Evolutionary conservation across 2,329 filamentous ascomycete genomes (phyloP).

Genomic region (Acephala macrosclerotiorum): DNA sequence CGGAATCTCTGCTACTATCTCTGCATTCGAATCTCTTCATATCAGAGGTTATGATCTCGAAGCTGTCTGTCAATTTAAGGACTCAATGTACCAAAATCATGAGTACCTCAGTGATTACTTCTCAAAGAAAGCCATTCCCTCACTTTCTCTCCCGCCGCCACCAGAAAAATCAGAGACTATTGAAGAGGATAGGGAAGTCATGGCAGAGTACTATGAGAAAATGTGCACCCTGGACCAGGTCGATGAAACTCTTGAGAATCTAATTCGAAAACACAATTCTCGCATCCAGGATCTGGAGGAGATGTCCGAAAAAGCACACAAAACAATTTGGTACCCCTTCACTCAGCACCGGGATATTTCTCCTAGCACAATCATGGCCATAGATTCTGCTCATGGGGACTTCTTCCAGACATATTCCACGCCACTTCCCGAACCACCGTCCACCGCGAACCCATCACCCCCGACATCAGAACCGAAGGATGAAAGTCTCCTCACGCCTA

Average conservation of each 20-base stretch:
- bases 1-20: slow-evolving; percentile 82
- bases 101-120: slow-evolving; percentile 75
- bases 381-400: slow-evolving; percentile 83
- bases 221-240: slow-evolving; percentile 51
- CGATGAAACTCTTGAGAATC: slow-evolving; percentile 53
- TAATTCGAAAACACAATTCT: slow-evolving; percentile 60
- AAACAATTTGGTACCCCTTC: slow-evolving; percentile 85
- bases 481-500: slow-evolving; percentile 61
- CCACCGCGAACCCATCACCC: slow-evolving; percentile 7
- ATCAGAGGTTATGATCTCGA: slow-evolving; percentile 82
- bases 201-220: slow-evolving; percentile 69
- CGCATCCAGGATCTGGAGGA: slow-evolving; percentile 66
- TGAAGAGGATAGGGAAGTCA: slow-evolving; percentile 59
- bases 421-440: background rate
- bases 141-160: slow-evolving; percentile 64
- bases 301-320: slow-evolving; percentile 67
- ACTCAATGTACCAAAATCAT: slow-evolving; percentile 72
- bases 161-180: slow-evolving; percentile 53
- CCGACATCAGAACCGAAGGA: slow-evolving; percentile 14
- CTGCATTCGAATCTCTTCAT: slow-evolving; percentile 79
- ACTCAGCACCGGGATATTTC: slow-evolving; percentile 76
- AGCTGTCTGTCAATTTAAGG: slow-evolving; percentile 72
- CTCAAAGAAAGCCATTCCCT: slow-evolving; percentile 60
- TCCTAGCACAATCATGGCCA: slow-evolving; percentile 70
- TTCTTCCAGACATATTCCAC: slow-evolving; percentile 69